Percentiles rank a stretch among this genome's conserved stretches.
Conservation (phyloP, 345 rosid genomes). For the Mercurialis annua region DNA sequence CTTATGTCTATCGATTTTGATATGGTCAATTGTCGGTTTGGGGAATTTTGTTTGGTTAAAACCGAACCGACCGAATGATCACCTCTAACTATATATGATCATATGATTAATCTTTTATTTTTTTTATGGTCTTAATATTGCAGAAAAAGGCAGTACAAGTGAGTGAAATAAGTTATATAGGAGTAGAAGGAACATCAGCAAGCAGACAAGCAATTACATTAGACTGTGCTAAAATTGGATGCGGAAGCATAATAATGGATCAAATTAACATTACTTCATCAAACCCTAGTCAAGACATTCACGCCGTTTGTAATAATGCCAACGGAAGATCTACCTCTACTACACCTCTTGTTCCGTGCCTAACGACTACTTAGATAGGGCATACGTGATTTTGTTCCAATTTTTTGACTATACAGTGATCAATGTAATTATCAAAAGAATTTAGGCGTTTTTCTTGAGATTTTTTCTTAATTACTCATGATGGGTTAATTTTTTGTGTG, state of each 20-base stretch:
- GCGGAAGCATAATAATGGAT: slow-evolving; percentile 19
- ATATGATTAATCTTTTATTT: too few species aligned
- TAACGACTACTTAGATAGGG: too few species aligned
- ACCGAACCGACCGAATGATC: too few species aligned
- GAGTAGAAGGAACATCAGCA: slow-evolving; percentile 25
- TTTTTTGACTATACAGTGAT: neutral
- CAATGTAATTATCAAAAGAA: neutral
- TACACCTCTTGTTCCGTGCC: slow-evolving; percentile 14
- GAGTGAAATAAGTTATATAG: slow-evolving; percentile 18
- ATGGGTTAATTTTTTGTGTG: too few species aligned
- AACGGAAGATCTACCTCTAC: slow-evolving; percentile 13
- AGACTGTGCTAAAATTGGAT: slow-evolving; percentile 27
- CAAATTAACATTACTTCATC: slow-evolving; percentile 20
- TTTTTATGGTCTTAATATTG: neutral
- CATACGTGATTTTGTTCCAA: neutral
- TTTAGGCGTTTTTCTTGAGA: neutral
- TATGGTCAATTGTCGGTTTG: too few species aligned
- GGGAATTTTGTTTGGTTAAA: too few species aligned
- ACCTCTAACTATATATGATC: too few species aligned
- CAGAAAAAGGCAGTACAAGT: slow-evolving; percentile 26
- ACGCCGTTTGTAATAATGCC: slow-evolving; percentile 23
- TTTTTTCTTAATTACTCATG: too few species aligned
- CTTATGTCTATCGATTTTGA: too few species aligned
- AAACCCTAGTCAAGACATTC: neutral
- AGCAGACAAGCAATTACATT: slow-evolving; percentile 24